Conservation (phyloP, 1,284 basidiomycete genomes). For the Puccinia polysora region DNA sequence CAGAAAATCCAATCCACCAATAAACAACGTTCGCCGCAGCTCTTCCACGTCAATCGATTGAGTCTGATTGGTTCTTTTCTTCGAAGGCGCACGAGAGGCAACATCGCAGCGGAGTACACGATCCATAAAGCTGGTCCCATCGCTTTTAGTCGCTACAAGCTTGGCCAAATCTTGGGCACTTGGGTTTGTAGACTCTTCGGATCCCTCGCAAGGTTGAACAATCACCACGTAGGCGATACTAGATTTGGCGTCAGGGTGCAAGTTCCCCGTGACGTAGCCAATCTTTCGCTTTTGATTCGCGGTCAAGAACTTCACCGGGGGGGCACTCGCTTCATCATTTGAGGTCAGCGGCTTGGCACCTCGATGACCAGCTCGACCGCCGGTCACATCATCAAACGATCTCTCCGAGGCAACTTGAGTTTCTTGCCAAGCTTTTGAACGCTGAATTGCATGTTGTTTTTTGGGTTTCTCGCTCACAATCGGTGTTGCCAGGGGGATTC, state of each 20-base stretch:
- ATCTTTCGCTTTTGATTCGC: slow-evolving; percentile 33
- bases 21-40: slow-evolving; percentile 29
- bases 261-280: slow-evolving; percentile 28
- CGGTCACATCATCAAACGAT: slow-evolving; percentile 15
- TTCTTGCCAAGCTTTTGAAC: slow-evolving; percentile 34
- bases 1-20: slow-evolving; percentile 36
- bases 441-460: slow-evolving; percentile 5
- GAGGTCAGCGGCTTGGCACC: slow-evolving; percentile 17
- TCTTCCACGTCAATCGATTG: slow-evolving; percentile 11
- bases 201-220: not conserved
- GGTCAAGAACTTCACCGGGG: slow-evolving; percentile 19
- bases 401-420: not conserved
- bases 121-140: slow-evolving; percentile 36
- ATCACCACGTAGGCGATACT: not conserved
- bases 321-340: not conserved
- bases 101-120: slow-evolving; percentile 38
- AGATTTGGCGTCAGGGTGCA: slow-evolving; percentile 34
- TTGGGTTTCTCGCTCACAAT: not conserved
- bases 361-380: slow-evolving; percentile 28
- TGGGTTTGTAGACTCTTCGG: not conserved
- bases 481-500: slow-evolving; percentile 34
- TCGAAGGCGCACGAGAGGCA: not conserved
- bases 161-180: slow-evolving; percentile 17
- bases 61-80: not conserved
- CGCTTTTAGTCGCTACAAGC: slow-evolving; percentile 19